Evolutionary conservation across 192 early-diverging fungal species (phyloP).

Genomic region (Paraglomus brasilianum): DNA sequence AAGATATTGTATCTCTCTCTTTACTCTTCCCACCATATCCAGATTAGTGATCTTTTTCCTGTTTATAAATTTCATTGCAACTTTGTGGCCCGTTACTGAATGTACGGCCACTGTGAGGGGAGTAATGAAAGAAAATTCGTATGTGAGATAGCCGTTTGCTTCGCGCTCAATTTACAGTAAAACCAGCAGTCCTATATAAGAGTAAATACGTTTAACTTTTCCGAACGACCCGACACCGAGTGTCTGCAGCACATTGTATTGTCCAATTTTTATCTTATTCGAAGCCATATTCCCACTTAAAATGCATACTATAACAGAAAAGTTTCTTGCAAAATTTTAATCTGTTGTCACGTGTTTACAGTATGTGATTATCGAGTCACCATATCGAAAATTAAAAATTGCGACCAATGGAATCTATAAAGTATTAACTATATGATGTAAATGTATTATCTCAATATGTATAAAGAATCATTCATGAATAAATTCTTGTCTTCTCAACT

Average conservation of each 20-base stretch:
- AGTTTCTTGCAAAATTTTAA: too few species aligned
- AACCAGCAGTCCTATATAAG: neutral
- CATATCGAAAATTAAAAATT: too few species aligned
- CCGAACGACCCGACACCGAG: constrained; percentile 97
- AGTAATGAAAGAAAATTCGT: neutral
- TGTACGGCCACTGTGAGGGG: constrained; percentile 85
- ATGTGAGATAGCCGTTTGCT: neutral
- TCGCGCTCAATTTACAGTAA: too few species aligned
- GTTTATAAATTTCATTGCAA: constrained; percentile 96
- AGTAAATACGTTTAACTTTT: constrained; percentile 88
- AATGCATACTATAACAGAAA: too few species aligned
- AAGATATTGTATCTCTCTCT: constrained; percentile 96
- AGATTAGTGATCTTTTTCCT: constrained; percentile 87
- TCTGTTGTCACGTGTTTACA: too few species aligned
- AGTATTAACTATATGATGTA: too few species aligned
- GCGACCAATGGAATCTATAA: too few species aligned
- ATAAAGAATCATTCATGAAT: too few species aligned
- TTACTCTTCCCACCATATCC: constrained; percentile 94
- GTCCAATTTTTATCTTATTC: constrained; percentile 68
- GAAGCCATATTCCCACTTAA: constrained; percentile 40
- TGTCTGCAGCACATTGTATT: constrained; percentile 94
- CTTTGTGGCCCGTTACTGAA: constrained; percentile 91
- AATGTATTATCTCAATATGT: too few species aligned
- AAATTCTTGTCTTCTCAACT: too few species aligned
- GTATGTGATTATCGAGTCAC: too few species aligned